These are phyloP conservation scores for Suillus occidentalis DNA, from an alignment of 768 basidiomycete genomes.

Conservation along the genomic window DNA sequence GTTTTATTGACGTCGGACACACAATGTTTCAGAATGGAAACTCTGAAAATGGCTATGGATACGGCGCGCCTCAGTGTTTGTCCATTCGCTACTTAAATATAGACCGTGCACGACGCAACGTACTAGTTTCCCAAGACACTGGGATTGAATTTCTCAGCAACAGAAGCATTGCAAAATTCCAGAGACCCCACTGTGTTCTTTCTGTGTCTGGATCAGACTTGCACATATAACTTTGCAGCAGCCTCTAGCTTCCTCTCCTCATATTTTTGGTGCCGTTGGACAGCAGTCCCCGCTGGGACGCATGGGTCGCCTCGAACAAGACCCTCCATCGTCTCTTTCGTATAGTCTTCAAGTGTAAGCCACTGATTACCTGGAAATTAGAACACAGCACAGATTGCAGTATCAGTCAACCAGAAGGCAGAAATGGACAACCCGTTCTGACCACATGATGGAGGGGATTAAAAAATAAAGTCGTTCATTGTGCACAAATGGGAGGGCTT, in stretches of 20 bases:
- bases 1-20: not conserved
- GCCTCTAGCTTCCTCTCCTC: constrained; percentile 32
- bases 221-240: not conserved
- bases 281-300: constrained; percentile 26
- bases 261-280: constrained; percentile 20
- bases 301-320: constrained; percentile 36
- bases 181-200: not conserved
- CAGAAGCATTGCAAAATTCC: not conserved
- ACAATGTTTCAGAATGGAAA: not conserved
- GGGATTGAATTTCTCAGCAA: not conserved
- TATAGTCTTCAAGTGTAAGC: constrained; percentile 55
- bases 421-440: not conserved
- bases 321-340: constrained; percentile 37
- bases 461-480: no score
- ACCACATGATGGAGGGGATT: no score
- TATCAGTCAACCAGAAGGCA: not conserved
- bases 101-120: not conserved
- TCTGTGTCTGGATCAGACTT: not conserved
- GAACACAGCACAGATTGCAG: not conserved
- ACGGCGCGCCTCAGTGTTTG: not conserved
- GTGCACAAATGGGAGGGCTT: no score
- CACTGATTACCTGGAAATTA: constrained; percentile 16
- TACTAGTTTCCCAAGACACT: not conserved
- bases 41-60: not conserved
- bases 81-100: not conserved